Base-by-base conservation (phyloP, 2,329 filamentous ascomycete species). In the Calonectria pseudoreteaudii region DNA sequence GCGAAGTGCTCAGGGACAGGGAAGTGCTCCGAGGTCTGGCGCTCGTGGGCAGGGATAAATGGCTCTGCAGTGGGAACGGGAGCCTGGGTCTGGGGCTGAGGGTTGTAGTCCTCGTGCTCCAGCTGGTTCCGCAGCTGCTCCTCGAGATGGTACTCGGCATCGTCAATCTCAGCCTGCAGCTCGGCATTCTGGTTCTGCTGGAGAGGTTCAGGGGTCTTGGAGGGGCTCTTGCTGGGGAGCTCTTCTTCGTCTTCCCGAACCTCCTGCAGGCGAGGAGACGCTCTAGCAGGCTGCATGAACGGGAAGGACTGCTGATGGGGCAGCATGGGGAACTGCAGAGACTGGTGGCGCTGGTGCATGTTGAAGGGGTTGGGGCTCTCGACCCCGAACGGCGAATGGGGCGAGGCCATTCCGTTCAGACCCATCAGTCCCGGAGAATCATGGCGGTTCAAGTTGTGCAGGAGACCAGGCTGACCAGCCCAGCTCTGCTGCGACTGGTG, bases 141-240 rank as follows among this genome's bases (percentile, higher is more conserved):
- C 81, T 96, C 94, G 74, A 97, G 85, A 79, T 96, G 94, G 81
- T 97, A 96, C 80, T 98, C 94, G 6, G 94, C 93, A 80, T 96
- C 94, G 65, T 97, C 93, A 70, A 97, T 93, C 78, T 97, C 95
- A 75, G 93, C 93, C 82, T 98, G 95, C 30, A 98, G 88, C 78
- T 95, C 95, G 78, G 96, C 56, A 44, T 41, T 94, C 60, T 86
- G 84, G 67, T 88, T 85, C 58, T 86, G 86, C 60, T 84, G 84
- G 14, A 78, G 70, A 13, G 88, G 86, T 78, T 92, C 89, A 0
- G 90, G 88, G 0, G 88, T 90, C 79, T 89, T 90, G 1, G 88
- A 90, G 13, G 87, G 87, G 71, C 86, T 90, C 83, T 90, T 89
- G 78, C 81, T 85, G 31, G 73, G 75, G 1, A 84, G 83, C 76